These are phyloP conservation scores for Penium margaritaceum DNA, from an alignment of 139 green algal species.

Conservation along the genomic window DNA sequence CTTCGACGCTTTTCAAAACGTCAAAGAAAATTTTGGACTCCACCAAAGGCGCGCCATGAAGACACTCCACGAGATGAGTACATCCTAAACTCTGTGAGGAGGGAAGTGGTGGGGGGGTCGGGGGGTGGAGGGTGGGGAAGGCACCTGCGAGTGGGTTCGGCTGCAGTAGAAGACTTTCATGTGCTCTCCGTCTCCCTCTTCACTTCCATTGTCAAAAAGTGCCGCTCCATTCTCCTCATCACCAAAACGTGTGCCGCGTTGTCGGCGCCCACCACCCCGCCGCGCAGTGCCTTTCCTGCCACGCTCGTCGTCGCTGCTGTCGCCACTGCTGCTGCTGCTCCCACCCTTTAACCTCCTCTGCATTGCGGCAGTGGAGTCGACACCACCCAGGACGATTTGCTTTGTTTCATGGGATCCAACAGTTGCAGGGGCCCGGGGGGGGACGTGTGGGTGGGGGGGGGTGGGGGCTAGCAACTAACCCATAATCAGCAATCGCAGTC, in stretches of 20 bases:
- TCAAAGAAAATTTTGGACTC: not conserved
- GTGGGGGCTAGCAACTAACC: too few relatives aligned
- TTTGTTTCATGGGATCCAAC: too few relatives aligned
- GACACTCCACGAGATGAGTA: not conserved
- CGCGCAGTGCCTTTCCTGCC: not conserved
- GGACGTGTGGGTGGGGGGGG: too few relatives aligned
- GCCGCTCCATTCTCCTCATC: too few relatives aligned
- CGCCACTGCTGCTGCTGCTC: slow-evolving; percentile 5
- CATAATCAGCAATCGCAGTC: too few relatives aligned
- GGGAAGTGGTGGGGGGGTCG: not conserved
- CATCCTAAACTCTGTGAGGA: not conserved
- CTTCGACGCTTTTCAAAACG: not conserved
- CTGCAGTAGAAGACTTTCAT: slow-evolving; percentile 82
- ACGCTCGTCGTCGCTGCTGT: slow-evolving; percentile 14
- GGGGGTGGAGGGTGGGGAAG: not conserved
- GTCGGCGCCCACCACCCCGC: not conserved
- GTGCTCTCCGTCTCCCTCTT: slow-evolving; percentile 34
- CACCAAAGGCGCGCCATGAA: not conserved
- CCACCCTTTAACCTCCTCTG: too few relatives aligned
- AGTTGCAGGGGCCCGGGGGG: too few relatives aligned
- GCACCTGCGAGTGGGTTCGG: slow-evolving; percentile 84
- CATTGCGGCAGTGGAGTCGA: too few relatives aligned
- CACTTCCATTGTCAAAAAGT: too few relatives aligned
- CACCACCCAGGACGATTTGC: too few relatives aligned
- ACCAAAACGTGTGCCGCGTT: too few relatives aligned